Evolutionary conservation across 2,329 filamentous ascomycete genomes (phyloP).

Genomic region (Penicillium sp.): DNA sequence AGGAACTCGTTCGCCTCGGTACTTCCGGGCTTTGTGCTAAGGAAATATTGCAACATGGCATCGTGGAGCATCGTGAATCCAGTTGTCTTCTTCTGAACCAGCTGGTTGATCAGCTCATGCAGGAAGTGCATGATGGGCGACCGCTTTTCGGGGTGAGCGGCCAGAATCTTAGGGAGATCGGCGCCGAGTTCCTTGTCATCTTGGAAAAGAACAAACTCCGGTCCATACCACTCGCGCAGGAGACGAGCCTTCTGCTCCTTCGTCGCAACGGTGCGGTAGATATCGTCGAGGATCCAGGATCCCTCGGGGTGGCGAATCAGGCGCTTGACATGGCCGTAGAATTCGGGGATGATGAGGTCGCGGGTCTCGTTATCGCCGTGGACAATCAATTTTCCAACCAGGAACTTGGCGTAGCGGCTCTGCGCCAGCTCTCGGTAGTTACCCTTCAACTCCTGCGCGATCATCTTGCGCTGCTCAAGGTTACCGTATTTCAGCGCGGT

Average conservation of each 20-base stretch:
- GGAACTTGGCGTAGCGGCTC: constrained; percentile 95
- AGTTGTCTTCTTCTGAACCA: constrained; percentile 95
- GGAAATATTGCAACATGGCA: constrained; percentile 95
- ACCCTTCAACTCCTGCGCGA: constrained; percentile 83
- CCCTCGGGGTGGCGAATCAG: constrained; percentile 96
- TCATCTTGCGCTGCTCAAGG: constrained; percentile 79
- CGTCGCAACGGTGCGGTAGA: constrained; percentile 87
- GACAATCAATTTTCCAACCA: constrained; percentile 94
- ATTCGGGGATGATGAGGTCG: constrained; percentile 88
- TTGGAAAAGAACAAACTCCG: constrained; percentile 85
- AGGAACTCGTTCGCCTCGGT: constrained; percentile 86
- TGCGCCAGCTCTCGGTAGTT: constrained; percentile 84
- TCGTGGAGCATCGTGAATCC: constrained; percentile 98
- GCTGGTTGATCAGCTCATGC: constrained; percentile 82
- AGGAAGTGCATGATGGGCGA: constrained; percentile 84
- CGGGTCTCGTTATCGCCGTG: constrained; percentile 86
- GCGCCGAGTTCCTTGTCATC: constrained; percentile 55
- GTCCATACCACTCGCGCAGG: constrained; percentile 93
- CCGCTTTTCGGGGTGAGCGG: constrained; percentile 80
- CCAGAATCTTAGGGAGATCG: constrained; percentile 76
- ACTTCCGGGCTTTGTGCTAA: constrained; percentile 74
- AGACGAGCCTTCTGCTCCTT: constrained; percentile 83
- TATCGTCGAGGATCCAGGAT: constrained; percentile 96
- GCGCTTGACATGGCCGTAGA: constrained; percentile 90
- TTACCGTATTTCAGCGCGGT: constrained; percentile 96